A percentile compares a stretch with the other conserved stretches of the same genome.
Evolutionary conservation across 2,329 filamentous ascomycete genomes (phyloP).

Genomic region (Coniella lustricola): DNA sequence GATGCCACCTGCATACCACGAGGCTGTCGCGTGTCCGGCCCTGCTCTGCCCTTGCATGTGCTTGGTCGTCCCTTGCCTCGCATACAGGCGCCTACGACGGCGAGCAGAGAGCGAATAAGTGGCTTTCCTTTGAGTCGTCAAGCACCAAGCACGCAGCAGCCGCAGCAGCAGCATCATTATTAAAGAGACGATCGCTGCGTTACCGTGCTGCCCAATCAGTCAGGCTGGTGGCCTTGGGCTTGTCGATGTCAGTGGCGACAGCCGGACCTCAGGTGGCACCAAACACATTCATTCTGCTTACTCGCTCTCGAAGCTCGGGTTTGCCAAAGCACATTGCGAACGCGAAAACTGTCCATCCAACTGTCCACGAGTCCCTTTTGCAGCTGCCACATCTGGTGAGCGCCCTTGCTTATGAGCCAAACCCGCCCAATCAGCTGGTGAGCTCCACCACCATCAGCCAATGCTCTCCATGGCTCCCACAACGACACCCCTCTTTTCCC

Average conservation of each 20-base stretch:
- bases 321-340: background rate
- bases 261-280: no score
- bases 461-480: background rate
- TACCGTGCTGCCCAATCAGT: no score
- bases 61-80: background rate
- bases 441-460: background rate
- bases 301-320: no score
- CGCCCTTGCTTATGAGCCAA: background rate
- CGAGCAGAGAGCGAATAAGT: no score
- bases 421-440: background rate
- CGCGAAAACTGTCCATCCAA: background rate
- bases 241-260: no score
- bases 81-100: background rate
- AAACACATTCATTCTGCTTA: no score
- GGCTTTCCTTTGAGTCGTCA: no score
- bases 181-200: no score
- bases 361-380: background rate
- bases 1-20: conserved; percentile 4
- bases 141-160: no score
- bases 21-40: conserved; percentile 3
- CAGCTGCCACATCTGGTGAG: background rate
- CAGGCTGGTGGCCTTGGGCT: no score
- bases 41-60: conserved; percentile 2
- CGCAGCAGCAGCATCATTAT: no score
- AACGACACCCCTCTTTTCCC: background rate